A percentile compares a stretch with the other conserved stretches of the same genome.
Conservation (phyloP, 2,329 filamentous ascomycete genomes). For the Gremmenia infestans region DNA sequence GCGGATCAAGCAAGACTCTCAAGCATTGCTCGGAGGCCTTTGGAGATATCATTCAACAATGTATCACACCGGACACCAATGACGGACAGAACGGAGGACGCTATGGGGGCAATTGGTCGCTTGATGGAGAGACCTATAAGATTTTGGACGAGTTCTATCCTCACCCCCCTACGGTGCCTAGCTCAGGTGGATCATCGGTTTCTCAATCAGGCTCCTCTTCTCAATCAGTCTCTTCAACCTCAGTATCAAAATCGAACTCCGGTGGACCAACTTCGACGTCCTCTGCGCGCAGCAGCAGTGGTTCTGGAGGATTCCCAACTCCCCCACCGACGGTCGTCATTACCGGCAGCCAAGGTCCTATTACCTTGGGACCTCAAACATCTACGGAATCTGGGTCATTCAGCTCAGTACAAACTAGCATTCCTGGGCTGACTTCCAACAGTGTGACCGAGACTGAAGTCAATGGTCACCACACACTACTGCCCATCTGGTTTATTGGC, state of each 20-base stretch:
- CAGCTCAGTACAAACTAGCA: constrained; percentile 2
- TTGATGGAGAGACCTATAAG: not conserved
- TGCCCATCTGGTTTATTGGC: constrained; percentile 6
- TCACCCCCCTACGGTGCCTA: not conserved
- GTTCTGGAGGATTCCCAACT: not conserved
- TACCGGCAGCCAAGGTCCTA: constrained; percentile 1
- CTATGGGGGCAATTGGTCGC: not conserved
- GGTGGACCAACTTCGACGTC: not conserved
- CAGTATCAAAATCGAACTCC: not conserved
- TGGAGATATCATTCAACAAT: not conserved
- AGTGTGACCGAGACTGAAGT: constrained; percentile 2
- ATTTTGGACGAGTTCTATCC: not conserved
- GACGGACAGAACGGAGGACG: not conserved
- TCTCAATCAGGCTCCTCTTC: not conserved
- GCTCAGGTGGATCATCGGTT: not conserved
- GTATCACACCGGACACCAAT: not conserved
- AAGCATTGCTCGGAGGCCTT: not conserved
- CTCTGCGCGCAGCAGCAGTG: not conserved
- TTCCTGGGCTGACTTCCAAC: constrained; percentile 4
- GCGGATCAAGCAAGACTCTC: not conserved
- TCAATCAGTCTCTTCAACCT: not conserved
- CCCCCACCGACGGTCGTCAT: constrained; percentile 2
- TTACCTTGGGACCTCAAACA: constrained; percentile 7
- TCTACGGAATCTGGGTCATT: constrained; percentile 5
- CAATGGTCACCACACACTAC: constrained; percentile 4